phyloP scores from a whole-genome alignment of 192 early-diverging fungal genomes.

The Globomyces pollinis-pini region DNA sequence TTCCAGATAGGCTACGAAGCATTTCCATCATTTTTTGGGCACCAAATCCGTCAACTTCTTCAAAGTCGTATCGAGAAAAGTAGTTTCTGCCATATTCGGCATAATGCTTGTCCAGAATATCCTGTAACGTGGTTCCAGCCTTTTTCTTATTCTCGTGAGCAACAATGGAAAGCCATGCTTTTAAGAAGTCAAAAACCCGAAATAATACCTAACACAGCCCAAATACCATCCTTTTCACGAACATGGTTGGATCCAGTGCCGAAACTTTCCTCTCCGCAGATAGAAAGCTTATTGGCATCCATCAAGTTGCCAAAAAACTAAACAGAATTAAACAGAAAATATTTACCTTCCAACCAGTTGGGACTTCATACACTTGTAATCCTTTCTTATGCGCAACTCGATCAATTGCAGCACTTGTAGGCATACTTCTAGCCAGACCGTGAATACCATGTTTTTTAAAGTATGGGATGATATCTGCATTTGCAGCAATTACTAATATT shows the following conservation, averaged over 20 bases:
- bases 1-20: constrained; percentile 57
- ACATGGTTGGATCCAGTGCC: constrained; percentile 98
- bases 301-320: constrained; percentile 98
- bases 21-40: constrained; percentile 73
- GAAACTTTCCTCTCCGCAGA: constrained; percentile 98
- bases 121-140: constrained; percentile 53
- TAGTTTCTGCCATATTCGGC: constrained; percentile 89
- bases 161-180: constrained; percentile 95
- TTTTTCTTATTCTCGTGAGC: constrained; percentile 59
- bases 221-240: constrained; percentile 97
- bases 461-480: constrained; percentile 84
- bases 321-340: constrained; percentile 5
- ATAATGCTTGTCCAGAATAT: constrained; percentile 78
- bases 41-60: constrained; percentile 77
- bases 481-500: constrained; percentile 71
- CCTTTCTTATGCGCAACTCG: constrained; percentile 76
- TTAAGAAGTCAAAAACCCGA: no score
- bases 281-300: constrained; percentile 87
- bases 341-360: constrained; percentile 64
- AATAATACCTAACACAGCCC: constrained; percentile 94
- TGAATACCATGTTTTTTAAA: constrained; percentile 75
- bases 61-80: constrained; percentile 95
- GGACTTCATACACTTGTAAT: constrained; percentile 75
- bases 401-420: constrained; percentile 87
- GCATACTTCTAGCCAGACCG: constrained; percentile 92